Evolutionary conservation across 495 filamentous ascomycete species (phyloP).

Genomic region (Talaromyces borbonicus): DNA sequence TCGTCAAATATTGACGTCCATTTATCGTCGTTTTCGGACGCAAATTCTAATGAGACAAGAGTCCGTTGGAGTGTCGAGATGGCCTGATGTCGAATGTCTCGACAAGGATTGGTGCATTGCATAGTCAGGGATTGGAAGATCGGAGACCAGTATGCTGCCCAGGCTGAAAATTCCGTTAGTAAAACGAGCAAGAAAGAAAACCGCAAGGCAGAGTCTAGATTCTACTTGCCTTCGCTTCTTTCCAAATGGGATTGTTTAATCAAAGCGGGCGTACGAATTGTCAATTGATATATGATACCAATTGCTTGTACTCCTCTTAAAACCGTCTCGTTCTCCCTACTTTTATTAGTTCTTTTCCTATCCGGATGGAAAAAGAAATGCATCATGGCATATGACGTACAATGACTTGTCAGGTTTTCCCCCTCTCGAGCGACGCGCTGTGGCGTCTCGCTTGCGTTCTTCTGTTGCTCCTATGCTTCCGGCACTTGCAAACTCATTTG

Average conservation of each 20-base stretch:
- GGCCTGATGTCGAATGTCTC: conserved; percentile 82
- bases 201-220: not conserved
- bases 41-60: conserved; percentile 71
- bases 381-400: conserved; percentile 30
- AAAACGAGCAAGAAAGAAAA: not conserved
- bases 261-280: conserved; percentile 66
- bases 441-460: conserved; percentile 67
- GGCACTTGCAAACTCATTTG: conserved; percentile 84
- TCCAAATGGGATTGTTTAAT: conserved; percentile 93
- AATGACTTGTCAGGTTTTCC: conserved; percentile 46
- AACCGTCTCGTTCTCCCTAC: conserved; percentile 64
- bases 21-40: conserved; percentile 66
- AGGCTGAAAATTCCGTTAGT: conserved; percentile 49
- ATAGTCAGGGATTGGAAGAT: conserved; percentile 80
- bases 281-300: conserved; percentile 68
- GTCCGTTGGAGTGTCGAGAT: conserved; percentile 80
- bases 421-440: conserved; percentile 40
- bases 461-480: conserved; percentile 69
- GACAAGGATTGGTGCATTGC: conserved; percentile 91
- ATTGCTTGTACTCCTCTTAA: conserved; percentile 72
- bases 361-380: no score
- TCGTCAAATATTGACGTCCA: conserved; percentile 94
- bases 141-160: conserved; percentile 96
- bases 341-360: conserved; percentile 11
- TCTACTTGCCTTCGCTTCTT: conserved; percentile 60